phyloP scores from a whole-genome alignment of 352 stramenopile genomes.

The Globisporangium polare region DNA sequence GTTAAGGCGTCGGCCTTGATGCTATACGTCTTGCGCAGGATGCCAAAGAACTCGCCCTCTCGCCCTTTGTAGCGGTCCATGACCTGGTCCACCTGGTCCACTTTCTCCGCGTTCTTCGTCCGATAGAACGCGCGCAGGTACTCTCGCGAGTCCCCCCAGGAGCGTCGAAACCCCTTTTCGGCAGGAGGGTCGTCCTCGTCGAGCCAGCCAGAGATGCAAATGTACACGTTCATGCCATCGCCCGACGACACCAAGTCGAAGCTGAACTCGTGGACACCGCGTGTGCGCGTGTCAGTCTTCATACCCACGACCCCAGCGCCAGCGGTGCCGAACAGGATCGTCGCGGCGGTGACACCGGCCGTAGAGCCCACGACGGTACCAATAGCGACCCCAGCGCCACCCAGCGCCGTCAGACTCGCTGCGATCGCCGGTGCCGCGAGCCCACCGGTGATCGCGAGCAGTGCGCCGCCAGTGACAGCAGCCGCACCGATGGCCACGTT shows the following conservation, averaged over 20 bases:
- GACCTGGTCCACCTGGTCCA: constrained; percentile 76
- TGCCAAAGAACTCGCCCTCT: constrained; percentile 79
- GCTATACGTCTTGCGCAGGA: constrained; percentile 58
- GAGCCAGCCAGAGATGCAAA: constrained; percentile 81
- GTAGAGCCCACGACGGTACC: constrained; percentile 51
- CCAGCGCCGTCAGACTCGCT: constrained; percentile 49
- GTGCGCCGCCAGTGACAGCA: constrained; percentile 59
- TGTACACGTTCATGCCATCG: constrained; percentile 87
- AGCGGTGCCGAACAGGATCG: constrained; percentile 76
- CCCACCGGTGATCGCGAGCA: constrained; percentile 73
- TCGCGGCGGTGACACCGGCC: constrained; percentile 60
- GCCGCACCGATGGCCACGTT: constrained; percentile 69
- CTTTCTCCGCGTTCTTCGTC: constrained; percentile 61
- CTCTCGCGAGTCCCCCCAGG: constrained; percentile 77
- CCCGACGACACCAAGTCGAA: constrained; percentile 79
- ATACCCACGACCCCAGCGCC: constrained; percentile 73
- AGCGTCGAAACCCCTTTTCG: constrained; percentile 50
- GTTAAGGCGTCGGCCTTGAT: constrained; percentile 4
- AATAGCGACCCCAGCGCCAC: constrained; percentile 58
- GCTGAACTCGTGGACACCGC: constrained; percentile 73
- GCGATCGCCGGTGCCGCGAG: constrained; percentile 61
- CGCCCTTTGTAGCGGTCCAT: constrained; percentile 80
- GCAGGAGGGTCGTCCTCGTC: constrained; percentile 64
- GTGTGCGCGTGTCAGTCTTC: constrained; percentile 73
- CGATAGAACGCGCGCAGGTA: constrained; percentile 78